Base-by-base conservation (phyloP, 768 basidiomycete genomes). In the Cyathus striatus region DNA sequence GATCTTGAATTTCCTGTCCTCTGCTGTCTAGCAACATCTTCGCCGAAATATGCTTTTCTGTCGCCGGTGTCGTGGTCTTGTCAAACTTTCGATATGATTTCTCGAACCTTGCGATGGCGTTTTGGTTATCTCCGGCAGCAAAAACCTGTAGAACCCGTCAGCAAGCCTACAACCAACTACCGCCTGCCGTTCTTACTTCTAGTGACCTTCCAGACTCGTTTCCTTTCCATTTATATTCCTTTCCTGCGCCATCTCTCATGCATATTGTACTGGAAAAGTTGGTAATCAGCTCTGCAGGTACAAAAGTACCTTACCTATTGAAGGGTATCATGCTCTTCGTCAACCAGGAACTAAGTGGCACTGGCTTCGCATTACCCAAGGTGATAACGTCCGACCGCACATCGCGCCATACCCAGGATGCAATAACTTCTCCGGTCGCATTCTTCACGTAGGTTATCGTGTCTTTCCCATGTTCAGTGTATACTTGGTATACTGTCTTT, bases 181-280 rank as follows among this genome's bases (percentile, higher is more conserved):
- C n/a, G n/a, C n/a, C n/a, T n/a, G n/a, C n/a, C n/a, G n/a, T n/a
- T 35, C 58, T 18, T 38, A 65, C 69, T 57, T 65, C 59, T n/a
- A 71, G 54, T 9, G 57, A 33, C 18, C 59, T 40, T 6, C 69
- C 69, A 7, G 63, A 53, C 9, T 51, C 57, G 44, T 62, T 62
- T 6, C 66, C 68, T 38, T 68, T 69, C 72, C 71, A 73, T 44
- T 65, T 69, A 44, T 63, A 68, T 23, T 58, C 58, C 32, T 64
- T 55, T 3, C 62, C 63, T 6, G 40, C 38, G 13, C 57, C 49
- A 44, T 68, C 69, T 30, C 60, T 47, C 47, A 72, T 64, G 14
- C 52, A 48, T 4, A 69, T 65, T 3, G 68, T 59, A 27, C 73
- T 73, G 48, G 7, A 34, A 22, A 21, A 22, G 36, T 12, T 23